phyloP scores from a whole-genome alignment of 805 yeast species.

The Wickerhamiella domercqiae region DNA sequence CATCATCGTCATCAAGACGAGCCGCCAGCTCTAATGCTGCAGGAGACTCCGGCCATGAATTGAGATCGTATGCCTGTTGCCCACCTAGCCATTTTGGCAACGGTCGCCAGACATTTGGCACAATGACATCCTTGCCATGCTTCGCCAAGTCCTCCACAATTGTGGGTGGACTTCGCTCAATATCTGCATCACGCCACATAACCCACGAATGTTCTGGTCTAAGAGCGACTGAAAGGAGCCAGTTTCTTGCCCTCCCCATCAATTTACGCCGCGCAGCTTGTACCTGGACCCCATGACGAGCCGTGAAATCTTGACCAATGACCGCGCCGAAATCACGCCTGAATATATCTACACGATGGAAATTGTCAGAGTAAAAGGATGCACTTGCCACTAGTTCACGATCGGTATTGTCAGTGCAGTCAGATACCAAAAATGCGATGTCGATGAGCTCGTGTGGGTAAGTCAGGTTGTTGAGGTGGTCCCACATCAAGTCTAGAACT shows the following conservation, averaged over 20 bases:
- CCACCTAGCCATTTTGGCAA: constrained; percentile 77
- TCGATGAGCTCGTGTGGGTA: constrained; percentile 73
- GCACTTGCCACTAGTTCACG: constrained; percentile 17
- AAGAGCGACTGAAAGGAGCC: constrained; percentile 76
- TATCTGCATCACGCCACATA: constrained; percentile 96
- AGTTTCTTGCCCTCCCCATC: constrained; percentile 92
- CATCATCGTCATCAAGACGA: constrained; percentile 73
- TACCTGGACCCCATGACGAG: constrained; percentile 89
- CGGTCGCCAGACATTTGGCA: constrained; percentile 97
- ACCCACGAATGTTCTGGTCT: constrained; percentile 92
- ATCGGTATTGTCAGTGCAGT: constrained; percentile 67
- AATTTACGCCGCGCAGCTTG: constrained; percentile 90
- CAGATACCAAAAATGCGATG: constrained; percentile 65
- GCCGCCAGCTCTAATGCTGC: constrained; percentile 37
- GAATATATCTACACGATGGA: constrained; percentile 63
- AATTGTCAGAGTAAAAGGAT: constrained; percentile 30
- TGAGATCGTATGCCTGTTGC: constrained; percentile 89
- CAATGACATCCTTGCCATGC: constrained; percentile 80
- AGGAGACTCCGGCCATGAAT: constrained; percentile 87
- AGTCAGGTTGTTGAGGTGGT: constrained; percentile 60
- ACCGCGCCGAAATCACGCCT: constrained; percentile 89
- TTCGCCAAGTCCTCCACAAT: constrained; percentile 85
- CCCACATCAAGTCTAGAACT: constrained; percentile 74
- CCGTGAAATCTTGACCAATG: constrained; percentile 84
- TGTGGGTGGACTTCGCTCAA: constrained; percentile 76